These are phyloP conservation scores for Pistacia vera DNA, from an alignment of 345 rosid species.

Conservation along the genomic window DNA sequence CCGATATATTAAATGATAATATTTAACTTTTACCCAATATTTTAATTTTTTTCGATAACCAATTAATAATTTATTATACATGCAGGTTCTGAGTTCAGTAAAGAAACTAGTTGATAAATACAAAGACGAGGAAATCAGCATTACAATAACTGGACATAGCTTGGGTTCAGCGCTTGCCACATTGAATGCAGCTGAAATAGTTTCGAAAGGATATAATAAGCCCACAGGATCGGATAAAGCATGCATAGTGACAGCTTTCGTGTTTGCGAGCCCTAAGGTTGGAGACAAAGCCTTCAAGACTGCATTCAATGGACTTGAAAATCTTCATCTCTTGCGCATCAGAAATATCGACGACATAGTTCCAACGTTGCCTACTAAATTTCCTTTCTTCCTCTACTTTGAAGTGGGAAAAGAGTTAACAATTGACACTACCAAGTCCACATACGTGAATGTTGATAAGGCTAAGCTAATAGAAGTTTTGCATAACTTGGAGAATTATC, in stretches of 20 bases:
- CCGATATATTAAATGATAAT: too few relatives aligned
- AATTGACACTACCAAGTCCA: slow-evolving; percentile 43
- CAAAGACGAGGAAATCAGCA: slow-evolving; percentile 50
- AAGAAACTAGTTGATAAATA: slow-evolving; percentile 40
- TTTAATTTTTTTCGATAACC: too few relatives aligned
- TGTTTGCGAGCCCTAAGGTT: slow-evolving; percentile 40
- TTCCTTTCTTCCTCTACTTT: slow-evolving; percentile 10
- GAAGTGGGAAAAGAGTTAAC: slow-evolving; percentile 37
- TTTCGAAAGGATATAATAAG: slow-evolving; percentile 36
- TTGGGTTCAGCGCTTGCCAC: slow-evolving; percentile 57
- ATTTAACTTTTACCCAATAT: too few relatives aligned
- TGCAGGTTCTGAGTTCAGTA: slow-evolving; percentile 44
- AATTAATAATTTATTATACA: neutral
- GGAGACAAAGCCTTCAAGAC: slow-evolving; percentile 40
- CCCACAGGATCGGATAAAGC: slow-evolving; percentile 9
- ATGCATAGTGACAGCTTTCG: slow-evolving; percentile 39
- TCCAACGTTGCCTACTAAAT: slow-evolving; percentile 13
- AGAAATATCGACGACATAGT: slow-evolving; percentile 35
- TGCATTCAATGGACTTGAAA: slow-evolving; percentile 15
- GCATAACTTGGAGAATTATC: slow-evolving; percentile 40
- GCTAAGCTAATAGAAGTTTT: neutral
- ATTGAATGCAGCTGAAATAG: slow-evolving; percentile 51
- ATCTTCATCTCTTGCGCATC: slow-evolving; percentile 38
- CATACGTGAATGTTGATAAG: slow-evolving; percentile 28
- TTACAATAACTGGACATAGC: slow-evolving; percentile 63